Conservation (phyloP, 2,329 filamentous ascomycete genomes). For the Cordyceps tenuipes region DNA sequence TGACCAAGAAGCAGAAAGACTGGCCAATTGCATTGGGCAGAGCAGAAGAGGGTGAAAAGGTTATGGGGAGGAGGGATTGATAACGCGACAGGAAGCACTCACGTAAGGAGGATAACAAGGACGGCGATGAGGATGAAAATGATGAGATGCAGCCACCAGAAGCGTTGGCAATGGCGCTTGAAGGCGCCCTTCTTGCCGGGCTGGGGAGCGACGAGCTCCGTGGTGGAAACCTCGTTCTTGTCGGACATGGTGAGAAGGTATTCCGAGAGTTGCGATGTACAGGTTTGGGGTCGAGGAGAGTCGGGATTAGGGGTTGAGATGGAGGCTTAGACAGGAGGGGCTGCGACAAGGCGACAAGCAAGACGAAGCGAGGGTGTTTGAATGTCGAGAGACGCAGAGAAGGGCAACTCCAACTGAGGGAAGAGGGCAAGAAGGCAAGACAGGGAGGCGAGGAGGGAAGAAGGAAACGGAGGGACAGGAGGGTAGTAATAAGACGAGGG, state of each 20-base stretch:
- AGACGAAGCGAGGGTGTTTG: neutral
- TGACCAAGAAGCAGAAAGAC: neutral
- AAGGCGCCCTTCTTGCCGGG: conserved; percentile 30
- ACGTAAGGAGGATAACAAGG: conserved; percentile 52
- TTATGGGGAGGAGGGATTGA: neutral
- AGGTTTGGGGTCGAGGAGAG: neutral
- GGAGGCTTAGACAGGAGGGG: neutral
- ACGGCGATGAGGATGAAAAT: conserved; percentile 40
- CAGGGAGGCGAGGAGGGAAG: neutral
- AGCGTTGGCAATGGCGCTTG: conserved; percentile 42
- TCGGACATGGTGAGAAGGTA: conserved; percentile 27
- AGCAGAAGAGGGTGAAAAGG: too few relatives aligned
- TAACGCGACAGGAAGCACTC: conserved; percentile 28
- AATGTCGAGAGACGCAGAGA: neutral
- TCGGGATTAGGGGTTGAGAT: neutral
- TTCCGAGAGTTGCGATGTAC: neutral
- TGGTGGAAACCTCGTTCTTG: conserved; percentile 28
- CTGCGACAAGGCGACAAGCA: neutral
- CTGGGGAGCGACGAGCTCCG: conserved; percentile 24
- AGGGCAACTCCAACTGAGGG: neutral
- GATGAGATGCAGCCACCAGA: conserved; percentile 55
- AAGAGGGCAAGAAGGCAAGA: neutral
- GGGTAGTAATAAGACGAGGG: neutral
- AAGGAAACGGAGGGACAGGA: neutral
- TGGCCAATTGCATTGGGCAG: too few relatives aligned